These are phyloP conservation scores for Coemansia aciculifera DNA, from an alignment of 192 early-diverging fungal species.

Conservation along the genomic window DNA sequence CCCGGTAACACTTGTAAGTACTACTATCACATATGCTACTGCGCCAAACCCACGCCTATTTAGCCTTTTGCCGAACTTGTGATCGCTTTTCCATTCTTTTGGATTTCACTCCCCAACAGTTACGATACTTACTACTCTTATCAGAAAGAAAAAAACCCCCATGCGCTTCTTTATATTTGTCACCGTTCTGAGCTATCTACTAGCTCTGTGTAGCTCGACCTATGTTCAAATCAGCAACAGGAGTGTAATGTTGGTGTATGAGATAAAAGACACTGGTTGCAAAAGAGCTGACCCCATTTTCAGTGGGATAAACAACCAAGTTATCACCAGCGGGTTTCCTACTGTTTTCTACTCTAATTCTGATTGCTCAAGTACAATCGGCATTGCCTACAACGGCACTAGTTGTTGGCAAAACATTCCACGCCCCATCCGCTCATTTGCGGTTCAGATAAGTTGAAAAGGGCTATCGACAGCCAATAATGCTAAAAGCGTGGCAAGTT, in stretches of 20 bases:
- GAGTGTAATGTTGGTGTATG: not conserved
- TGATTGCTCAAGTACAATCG: not conserved
- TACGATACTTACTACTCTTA: too few relatives aligned
- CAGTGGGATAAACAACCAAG: not conserved
- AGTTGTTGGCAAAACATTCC: conserved; percentile 6
- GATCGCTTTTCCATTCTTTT: too few relatives aligned
- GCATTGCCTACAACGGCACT: not conserved
- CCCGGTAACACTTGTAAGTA: too few relatives aligned
- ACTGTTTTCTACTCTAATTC: not conserved
- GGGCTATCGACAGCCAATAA: too few relatives aligned
- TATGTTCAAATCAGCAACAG: not conserved
- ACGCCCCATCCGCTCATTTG: not conserved
- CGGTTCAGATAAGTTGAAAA: not conserved
- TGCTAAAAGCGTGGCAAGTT: not conserved
- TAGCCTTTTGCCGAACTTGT: too few relatives aligned
- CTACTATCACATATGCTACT: too few relatives aligned
- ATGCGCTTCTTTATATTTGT: not conserved
- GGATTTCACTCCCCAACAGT: too few relatives aligned
- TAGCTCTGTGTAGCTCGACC: not conserved
- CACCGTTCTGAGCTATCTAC: not conserved
- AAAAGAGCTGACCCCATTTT: not conserved
- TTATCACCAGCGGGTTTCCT: not conserved
- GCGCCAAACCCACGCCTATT: too few relatives aligned
- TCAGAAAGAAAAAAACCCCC: not conserved
- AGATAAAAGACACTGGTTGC: not conserved